phyloP scores from a whole-genome alignment of 805 yeast species.

The Saccharomycopsis microspora region DNA sequence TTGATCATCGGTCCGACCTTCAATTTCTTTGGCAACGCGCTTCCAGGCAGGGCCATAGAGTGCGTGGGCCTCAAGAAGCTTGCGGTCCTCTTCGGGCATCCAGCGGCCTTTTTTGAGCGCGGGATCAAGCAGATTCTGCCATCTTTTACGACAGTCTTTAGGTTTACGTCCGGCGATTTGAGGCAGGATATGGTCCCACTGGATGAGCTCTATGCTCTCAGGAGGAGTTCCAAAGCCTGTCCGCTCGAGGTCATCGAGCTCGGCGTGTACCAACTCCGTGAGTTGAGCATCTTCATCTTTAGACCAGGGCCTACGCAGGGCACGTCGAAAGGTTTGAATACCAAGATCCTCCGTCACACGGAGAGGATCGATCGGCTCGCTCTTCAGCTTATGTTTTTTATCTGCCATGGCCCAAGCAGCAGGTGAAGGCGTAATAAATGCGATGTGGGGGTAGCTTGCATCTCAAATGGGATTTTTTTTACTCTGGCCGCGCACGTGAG shows the following conservation, averaged over 20 bases:
- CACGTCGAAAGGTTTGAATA: conserved; percentile 58
- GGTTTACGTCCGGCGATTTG: conserved; percentile 45
- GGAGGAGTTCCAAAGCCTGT: not conserved
- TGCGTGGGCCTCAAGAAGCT: conserved; percentile 49
- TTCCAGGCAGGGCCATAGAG: conserved; percentile 79
- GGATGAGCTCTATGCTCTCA: conserved; percentile 27
- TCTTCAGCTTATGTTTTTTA: not conserved
- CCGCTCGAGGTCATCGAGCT: not conserved
- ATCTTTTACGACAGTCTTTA: conserved; percentile 78
- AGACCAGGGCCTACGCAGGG: conserved; percentile 60
- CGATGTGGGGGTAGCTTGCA: too few species aligned
- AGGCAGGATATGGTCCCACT: conserved; percentile 53
- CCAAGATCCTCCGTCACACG: conserved; percentile 62
- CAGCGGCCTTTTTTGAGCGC: conserved; percentile 73
- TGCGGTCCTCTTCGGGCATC: conserved; percentile 71
- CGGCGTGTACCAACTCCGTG: conserved; percentile 25
- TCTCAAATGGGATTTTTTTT: too few species aligned
- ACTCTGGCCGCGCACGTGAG: too few species aligned
- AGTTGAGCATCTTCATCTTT: conserved; percentile 59
- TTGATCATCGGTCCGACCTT: conserved; percentile 88
- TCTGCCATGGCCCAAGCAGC: too few species aligned
- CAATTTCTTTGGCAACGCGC: conserved; percentile 61
- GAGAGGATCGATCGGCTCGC: conserved; percentile 26
- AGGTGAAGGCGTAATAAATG: not conserved
- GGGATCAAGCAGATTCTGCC: conserved; percentile 83